Base-by-base conservation (phyloP, 202 grass and related monocot species). In the Hordeum pubiflorum region DNA sequence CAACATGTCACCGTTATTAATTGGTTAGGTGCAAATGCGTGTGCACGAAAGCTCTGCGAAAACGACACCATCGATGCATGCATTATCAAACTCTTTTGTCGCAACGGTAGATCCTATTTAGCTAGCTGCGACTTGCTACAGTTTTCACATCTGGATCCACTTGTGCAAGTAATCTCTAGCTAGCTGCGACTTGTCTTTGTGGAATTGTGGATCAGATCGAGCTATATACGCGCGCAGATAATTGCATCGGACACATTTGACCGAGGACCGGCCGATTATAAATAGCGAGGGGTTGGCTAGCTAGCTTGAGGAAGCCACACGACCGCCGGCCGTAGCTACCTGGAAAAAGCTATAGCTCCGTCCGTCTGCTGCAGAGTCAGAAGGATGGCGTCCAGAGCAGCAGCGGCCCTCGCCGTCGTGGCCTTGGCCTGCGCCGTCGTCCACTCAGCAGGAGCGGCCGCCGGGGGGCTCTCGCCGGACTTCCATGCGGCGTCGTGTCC, bases 401-500 rank as follows among this genome's bases (percentile, higher is more conserved):
- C 46, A 50, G 46, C 46, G 46, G 46, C 50, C 0, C 0, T 61
- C 10, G 3, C 40, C 18, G 5, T 84, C 2, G 7, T 80, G 46
- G 46, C 46, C n/a, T 37, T 46, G 0, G 14, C 48, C 2, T 76
- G 34, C 10, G 18, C 43, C 33, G 18, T 56, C 22, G 9, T 7
- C 27, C 46, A 50, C 2, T 17, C 46, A 14, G 14, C 14, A 37
- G 36, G 6, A 10, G 10, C 14, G 2, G 46, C 36, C 7, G 7
- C 36, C 36, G 36, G 65, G 15, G 8, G 15, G 20, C 65, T 91
- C 0, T 81, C 89, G 1, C 82, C 62, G 52, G 31, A 10, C 68
- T 85, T 85, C 82, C 78, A 91, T 78, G 67, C 82, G 21, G 15
- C 1, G 2, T 31, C 73, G 2, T 91, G 89, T 78, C 82, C 89